Percentiles rank a stretch among this genome's conserved stretches.
Conservation (phyloP, 148 eudicot genomes). For the Rhododendron kiyosumense region DNA sequence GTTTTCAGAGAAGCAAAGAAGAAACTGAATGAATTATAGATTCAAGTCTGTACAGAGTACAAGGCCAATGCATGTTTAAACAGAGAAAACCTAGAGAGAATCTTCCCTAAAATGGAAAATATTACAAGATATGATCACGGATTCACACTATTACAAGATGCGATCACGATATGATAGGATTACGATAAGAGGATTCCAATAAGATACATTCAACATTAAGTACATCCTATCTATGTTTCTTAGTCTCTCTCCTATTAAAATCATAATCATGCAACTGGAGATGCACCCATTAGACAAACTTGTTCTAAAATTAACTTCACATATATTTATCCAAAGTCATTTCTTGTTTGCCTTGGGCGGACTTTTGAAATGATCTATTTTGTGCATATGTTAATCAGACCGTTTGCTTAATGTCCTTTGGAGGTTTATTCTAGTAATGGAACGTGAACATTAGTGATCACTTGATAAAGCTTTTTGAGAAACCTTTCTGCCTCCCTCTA, state of each 20-base stretch:
- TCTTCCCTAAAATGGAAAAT: too few species aligned
- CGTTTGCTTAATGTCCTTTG: not conserved
- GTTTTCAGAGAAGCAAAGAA: too few species aligned
- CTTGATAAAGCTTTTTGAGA: not conserved
- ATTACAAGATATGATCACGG: too few species aligned
- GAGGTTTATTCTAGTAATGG: not conserved
- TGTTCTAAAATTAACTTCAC: not conserved
- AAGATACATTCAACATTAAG: too few species aligned
- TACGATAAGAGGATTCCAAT: too few species aligned
- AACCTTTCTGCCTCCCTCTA: not conserved
- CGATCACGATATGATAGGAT: too few species aligned
- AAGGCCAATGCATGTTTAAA: too few species aligned
- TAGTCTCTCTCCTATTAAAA: not conserved
- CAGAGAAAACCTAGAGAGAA: too few species aligned
- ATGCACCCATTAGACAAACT: not conserved
- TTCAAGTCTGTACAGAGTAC: too few species aligned
- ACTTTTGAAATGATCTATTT: not conserved
- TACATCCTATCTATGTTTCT: not conserved
- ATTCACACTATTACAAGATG: too few species aligned
- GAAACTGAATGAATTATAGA: too few species aligned
- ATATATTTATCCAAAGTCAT: not conserved
- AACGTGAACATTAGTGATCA: not conserved
- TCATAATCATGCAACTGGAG: not conserved
- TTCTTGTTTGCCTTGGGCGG: not conserved
- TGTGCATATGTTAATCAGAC: not conserved